Base-by-base conservation (phyloP, 495 filamentous ascomycete species). In the Penicillium tannophilum region DNA sequence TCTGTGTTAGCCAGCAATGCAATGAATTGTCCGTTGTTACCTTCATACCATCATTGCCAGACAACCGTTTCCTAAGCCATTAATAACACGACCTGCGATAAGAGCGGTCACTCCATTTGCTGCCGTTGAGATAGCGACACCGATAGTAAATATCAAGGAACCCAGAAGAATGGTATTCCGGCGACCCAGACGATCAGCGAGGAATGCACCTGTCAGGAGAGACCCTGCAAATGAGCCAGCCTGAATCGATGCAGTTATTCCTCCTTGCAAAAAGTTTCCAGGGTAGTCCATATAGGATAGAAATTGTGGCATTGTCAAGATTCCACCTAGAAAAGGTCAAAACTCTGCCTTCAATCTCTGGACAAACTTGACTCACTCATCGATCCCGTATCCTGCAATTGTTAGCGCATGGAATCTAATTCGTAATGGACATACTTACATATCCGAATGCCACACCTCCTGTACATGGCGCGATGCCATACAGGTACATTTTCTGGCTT, bases 11-110 rank as follows among this genome's bases (percentile, higher is more conserved):
- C 88, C 42, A 86, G 86, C 3, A 90, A 79, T 70, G 90, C 91
- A 14, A 90, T 88, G 17, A 85, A 88, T 0, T n/a, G 17, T 33
- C 47, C 89, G 88, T 61, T 90, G 88, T 3, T 23, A 23, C 20
- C 87, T 87, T 3, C 86, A 89, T 3, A 59, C 88, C 88, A 55
- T 91, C 88, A 52, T 83, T 83, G 48, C 68, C 17, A 62, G 51
- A 46, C 63, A 69, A 7, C 68, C 66, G 33, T 69, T 67, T 3
- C 63, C 61, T 2, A 91, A 75, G 56, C 89, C 88, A 65, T 88
- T 90, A 45, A 92, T 68, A 16, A 90, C 78, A 17, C 88, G 84
- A 5, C 89, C 89, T 26, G 83, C 87, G 35, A 91, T 85, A 1
- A 92, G 74, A 63, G 84, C 81, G 20, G 82, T 85, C 10, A 82